Base-by-base conservation (phyloP, 371 early-diverging fungal genomes). In the Actinomortierella wolfii region DNA sequence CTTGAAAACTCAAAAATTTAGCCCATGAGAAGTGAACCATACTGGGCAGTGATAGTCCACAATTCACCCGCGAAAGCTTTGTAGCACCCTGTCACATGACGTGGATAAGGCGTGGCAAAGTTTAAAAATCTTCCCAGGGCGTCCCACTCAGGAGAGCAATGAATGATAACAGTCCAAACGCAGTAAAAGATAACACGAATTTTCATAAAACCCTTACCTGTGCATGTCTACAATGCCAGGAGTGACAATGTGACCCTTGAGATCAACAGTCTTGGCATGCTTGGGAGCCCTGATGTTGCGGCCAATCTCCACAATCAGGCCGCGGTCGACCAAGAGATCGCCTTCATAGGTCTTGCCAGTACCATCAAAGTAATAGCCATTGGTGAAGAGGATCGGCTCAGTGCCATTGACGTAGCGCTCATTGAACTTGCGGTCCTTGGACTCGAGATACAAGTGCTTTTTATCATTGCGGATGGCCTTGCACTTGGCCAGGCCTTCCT, bases 141-240 rank as follows among this genome's bases (percentile, higher is more conserved):
- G 4, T 34, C 34, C 7, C 34, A 34, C 4, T 34, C 34, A 6
- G 7, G 7, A 49, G 49, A 49, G 23, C 9, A 15, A 49, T 6
- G 7, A 23, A 24, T n/a, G n/a, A n/a, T n/a, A 46, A 2, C 15
- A n/a, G 14, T 5, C 24, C 14, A 2, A 1, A n/a, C 2, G 49
- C 34, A 21, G 43, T 24, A 49, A 52, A 44, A 42, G 20, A 23
- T 21, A 44, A 42, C 41, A 24, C 14, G 48, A 25, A 4, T 26
- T 54, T 26, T 21, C 40, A 29, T 18, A 28, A n/a, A n/a, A 39
- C 28, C 46, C 41, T 62, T 79, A 88, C 88, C 83, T 83, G 76
- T 93, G 91, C 91, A 88, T 87, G 68, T 92, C 94, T 2, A 94
- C 85, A 24, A 94, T 78, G 49, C 94, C 93, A 13, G 94, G 94